Conservation (phyloP, 495 filamentous ascomycete genomes). For the Penicillium bialowiezense region DNA sequence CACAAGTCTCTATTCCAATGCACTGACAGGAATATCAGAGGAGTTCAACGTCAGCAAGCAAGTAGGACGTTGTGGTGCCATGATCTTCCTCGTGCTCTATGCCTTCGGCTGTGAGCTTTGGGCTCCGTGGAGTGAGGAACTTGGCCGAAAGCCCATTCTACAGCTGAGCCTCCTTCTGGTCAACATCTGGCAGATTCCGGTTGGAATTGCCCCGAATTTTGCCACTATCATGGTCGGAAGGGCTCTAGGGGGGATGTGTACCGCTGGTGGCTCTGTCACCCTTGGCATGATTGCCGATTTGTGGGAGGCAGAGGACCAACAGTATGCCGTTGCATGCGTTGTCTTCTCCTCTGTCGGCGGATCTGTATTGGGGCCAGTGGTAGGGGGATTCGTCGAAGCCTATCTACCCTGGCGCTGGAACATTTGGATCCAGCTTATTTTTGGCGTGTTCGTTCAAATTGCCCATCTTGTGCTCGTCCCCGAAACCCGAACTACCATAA, state of each 20-base stretch:
- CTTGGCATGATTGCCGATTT: conserved; percentile 72
- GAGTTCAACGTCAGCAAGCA: conserved; percentile 57
- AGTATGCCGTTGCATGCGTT: conserved; percentile 59
- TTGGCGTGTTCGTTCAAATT: conserved; percentile 60
- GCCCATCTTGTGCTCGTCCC: conserved; percentile 63
- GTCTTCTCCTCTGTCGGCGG: conserved; percentile 71
- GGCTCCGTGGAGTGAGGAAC: conserved; percentile 72
- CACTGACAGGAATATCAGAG: conserved; percentile 50
- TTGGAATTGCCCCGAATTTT: conserved; percentile 66
- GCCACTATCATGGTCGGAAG: conserved; percentile 56
- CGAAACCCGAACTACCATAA: conserved; percentile 60
- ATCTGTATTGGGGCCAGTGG: conserved; percentile 65
- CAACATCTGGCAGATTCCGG: conserved; percentile 66
- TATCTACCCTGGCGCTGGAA: conserved; percentile 63
- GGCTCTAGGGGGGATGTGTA: conserved; percentile 60
- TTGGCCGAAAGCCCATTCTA: conserved; percentile 61
- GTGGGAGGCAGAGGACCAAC: conserved; percentile 62
- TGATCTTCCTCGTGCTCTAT: conserved; percentile 64
- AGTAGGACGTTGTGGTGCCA: conserved; percentile 55
- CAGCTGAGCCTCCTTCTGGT: conserved; percentile 61
- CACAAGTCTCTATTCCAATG: conserved; percentile 64
- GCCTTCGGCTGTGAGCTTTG: conserved; percentile 73
- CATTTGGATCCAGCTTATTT: conserved; percentile 71
- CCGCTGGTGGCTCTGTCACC: conserved; percentile 71
- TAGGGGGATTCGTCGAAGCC: conserved; percentile 69